phyloP scores from a whole-genome alignment of 2,329 filamentous ascomycete genomes.

The Calcarisporium arbuscula region DNA sequence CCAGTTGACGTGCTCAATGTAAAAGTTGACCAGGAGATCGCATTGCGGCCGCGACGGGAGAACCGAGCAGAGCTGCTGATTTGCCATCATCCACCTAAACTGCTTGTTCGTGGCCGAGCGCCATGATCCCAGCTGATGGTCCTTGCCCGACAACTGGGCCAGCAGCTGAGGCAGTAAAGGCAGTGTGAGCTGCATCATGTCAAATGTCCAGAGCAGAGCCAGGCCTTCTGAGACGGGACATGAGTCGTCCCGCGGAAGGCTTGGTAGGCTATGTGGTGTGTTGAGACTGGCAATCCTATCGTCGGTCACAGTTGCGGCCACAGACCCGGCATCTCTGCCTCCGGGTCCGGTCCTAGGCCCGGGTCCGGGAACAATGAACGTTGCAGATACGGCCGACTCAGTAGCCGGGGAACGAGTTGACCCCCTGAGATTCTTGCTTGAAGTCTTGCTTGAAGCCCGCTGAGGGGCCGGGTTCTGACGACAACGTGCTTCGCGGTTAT shows the following conservation, averaged over 20 bases:
- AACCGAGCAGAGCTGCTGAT: slow-evolving; percentile 9
- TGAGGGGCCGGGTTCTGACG: slow-evolving; percentile 18
- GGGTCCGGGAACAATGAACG: slow-evolving; percentile 2
- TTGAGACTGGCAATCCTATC: too few relatives aligned
- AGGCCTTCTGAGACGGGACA: slow-evolving; percentile 3
- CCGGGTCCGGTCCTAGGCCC: slow-evolving; percentile 1
- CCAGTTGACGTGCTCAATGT: slow-evolving; percentile 24
- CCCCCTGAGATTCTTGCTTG: too few relatives aligned
- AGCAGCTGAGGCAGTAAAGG: slow-evolving; percentile 7
- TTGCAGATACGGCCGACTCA: neutral
- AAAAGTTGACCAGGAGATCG: slow-evolving; percentile 20
- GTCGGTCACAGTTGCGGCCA: too few relatives aligned
- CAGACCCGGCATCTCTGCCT: neutral
- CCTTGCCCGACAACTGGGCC: slow-evolving; percentile 4
- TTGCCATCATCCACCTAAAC: slow-evolving; percentile 10
- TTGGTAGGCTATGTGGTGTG: too few relatives aligned
- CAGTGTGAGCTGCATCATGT: neutral
- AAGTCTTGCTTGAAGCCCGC: too few relatives aligned
- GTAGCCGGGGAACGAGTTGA: neutral
- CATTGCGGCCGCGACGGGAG: slow-evolving; percentile 13
- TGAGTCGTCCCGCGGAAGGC: too few relatives aligned
- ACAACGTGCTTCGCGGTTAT: slow-evolving; percentile 22
- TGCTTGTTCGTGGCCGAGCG: slow-evolving; percentile 5
- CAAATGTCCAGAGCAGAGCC: slow-evolving; percentile 2
- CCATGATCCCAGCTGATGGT: slow-evolving; percentile 4